Percentiles rank a stretch among this genome's conserved stretches.
phyloP scores from a whole-genome alignment of 108 stramenopile genomes.

The Cyclotella sp. region DNA sequence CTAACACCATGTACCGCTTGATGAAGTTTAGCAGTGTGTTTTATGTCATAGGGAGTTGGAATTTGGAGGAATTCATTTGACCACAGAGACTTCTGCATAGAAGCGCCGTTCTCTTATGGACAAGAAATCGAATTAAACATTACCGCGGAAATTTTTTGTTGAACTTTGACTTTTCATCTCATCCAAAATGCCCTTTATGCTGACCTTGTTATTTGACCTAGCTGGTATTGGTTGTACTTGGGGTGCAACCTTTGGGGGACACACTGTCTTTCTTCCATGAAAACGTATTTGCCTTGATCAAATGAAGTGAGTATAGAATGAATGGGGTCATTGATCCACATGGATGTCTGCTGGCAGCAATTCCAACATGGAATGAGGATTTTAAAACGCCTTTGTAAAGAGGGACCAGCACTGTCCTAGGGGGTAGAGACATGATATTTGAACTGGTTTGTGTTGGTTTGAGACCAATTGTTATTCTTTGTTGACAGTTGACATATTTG shows the following conservation, averaged over 20 bases:
- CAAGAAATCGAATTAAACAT: too few relatives aligned
- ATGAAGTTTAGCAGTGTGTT: too few relatives aligned
- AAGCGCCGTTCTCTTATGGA: too few relatives aligned
- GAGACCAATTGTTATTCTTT: conserved; percentile 5
- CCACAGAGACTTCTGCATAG: too few relatives aligned
- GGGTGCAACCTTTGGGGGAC: conserved; percentile 7
- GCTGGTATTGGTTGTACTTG: conserved; percentile 10
- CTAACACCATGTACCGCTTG: too few relatives aligned
- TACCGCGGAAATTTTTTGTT: too few relatives aligned
- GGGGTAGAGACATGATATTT: conserved; percentile 1
- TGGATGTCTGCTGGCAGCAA: not conserved
- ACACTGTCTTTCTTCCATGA: conserved; percentile 15
- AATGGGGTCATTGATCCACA: conserved; percentile 3
- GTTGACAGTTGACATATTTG: not conserved
- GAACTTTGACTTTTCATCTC: too few relatives aligned
- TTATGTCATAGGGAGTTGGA: too few relatives aligned
- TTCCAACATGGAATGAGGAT: conserved; percentile 3
- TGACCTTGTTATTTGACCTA: conserved; percentile 4
- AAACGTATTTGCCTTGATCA: conserved; percentile 14
- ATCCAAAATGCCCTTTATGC: too few relatives aligned
- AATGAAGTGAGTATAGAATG: conserved; percentile 16
- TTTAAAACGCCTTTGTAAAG: conserved; percentile 4
- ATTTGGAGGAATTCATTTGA: too few relatives aligned
- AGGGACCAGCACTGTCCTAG: not conserved
- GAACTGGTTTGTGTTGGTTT: conserved; percentile 13